Percentiles rank a stretch among this genome's conserved stretches.
Evolutionary conservation across 139 green algal species (phyloP).

Genomic region (Chlorella sp.): DNA sequence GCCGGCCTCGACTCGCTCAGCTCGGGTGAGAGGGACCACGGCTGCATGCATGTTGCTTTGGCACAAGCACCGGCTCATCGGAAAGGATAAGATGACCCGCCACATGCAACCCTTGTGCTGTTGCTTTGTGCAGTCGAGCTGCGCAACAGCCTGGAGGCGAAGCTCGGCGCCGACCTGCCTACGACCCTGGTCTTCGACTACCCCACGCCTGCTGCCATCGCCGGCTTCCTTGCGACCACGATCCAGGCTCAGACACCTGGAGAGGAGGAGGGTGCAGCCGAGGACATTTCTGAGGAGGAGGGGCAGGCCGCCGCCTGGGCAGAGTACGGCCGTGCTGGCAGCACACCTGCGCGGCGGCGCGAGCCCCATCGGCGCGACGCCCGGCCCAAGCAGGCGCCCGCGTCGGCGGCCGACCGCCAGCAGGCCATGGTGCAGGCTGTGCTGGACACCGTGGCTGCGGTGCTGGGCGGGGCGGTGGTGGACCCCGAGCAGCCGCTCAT

Average conservation of each 20-base stretch:
- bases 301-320: too few relatives aligned
- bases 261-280: too few relatives aligned
- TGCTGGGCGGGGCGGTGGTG: constrained; percentile 16
- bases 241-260: constrained; percentile 1
- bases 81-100: too few relatives aligned
- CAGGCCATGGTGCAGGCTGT: constrained; percentile 14
- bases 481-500: constrained; percentile 55
- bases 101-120: too few relatives aligned
- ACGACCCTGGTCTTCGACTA: constrained; percentile 60
- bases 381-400: background rate
- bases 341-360: too few relatives aligned
- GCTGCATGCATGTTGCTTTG: too few relatives aligned
- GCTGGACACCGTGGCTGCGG: constrained; percentile 11
- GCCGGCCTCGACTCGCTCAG: constrained; percentile 79
- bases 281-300: too few relatives aligned
- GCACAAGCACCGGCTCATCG: too few relatives aligned
- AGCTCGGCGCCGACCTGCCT: constrained; percentile 42
- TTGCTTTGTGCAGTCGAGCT: too few relatives aligned
- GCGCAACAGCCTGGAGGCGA: constrained; percentile 27
- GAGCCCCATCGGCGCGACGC: too few relatives aligned
- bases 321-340: too few relatives aligned
- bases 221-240: constrained; percentile 21
- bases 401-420: background rate
- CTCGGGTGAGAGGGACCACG: too few relatives aligned
- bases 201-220: constrained; percentile 47